A percentile compares a stretch with the other conserved stretches of the same genome.
These are phyloP conservation scores for Boletus semigastroideus DNA, from an alignment of 1,284 basidiomycete species.

Conservation along the genomic window DNA sequence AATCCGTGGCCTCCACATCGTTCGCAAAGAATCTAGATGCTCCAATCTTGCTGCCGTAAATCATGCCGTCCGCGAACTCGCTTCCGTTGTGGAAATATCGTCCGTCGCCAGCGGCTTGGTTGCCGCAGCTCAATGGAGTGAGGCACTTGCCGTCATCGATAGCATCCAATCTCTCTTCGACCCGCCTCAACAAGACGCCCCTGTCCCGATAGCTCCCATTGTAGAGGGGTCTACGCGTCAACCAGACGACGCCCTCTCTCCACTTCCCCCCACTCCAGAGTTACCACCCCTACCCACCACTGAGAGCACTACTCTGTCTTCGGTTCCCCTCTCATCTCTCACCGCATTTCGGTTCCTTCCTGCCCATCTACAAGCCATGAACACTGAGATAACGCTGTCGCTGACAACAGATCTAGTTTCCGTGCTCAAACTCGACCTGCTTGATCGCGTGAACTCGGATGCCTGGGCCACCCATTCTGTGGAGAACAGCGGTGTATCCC, in stretches of 20 bases:
- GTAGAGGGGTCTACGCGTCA: constrained; percentile 9
- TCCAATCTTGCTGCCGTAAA: constrained; percentile 60
- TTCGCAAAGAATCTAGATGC: constrained; percentile 64
- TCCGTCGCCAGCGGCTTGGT: constrained; percentile 71
- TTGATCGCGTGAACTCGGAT: constrained; percentile 45
- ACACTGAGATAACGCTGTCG: constrained; percentile 71
- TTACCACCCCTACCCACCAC: constrained; percentile 6
- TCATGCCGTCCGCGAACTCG: constrained; percentile 65
- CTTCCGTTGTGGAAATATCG: constrained; percentile 74
- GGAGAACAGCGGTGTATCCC: constrained; percentile 37
- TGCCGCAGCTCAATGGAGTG: constrained; percentile 80
- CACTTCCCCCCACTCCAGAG: constrained; percentile 39
- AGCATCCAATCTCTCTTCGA: constrained; percentile 73
- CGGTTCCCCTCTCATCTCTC: constrained; percentile 58
- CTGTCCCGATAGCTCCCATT: neutral
- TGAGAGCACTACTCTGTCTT: constrained; percentile 29
- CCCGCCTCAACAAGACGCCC: constrained; percentile 1
- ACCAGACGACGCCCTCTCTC: constrained; percentile 22
- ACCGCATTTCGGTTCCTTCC: constrained; percentile 73
- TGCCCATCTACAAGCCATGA: constrained; percentile 60
- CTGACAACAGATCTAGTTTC: constrained; percentile 78
- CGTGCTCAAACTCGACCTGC: constrained; percentile 68
- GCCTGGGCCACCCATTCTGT: constrained; percentile 15
- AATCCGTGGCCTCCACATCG: constrained; percentile 73
- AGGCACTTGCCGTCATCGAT: constrained; percentile 77